A percentile compares a stretch with the other conserved stretches of the same genome.
Evolutionary conservation across 2,329 filamentous ascomycete species (phyloP).

Genomic region (Leptographium procerum): DNA sequence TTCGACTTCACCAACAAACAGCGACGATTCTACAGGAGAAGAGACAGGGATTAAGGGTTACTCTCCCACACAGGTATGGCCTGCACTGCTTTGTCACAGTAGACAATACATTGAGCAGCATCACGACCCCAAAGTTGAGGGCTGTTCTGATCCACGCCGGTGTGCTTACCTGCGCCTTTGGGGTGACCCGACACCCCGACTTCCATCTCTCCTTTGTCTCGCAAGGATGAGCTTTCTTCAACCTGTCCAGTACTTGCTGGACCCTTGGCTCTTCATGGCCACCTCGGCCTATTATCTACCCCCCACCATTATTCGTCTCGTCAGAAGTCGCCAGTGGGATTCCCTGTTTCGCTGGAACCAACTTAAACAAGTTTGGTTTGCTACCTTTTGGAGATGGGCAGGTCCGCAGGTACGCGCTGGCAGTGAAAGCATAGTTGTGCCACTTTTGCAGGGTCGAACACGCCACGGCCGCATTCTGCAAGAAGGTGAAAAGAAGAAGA

Average conservation of each 20-base stretch:
- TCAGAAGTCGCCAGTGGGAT: slow-evolving; percentile 21
- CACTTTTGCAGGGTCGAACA: slow-evolving; percentile 41
- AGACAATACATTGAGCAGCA: background rate
- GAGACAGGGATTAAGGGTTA: background rate
- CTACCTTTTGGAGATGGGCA: slow-evolving; percentile 44
- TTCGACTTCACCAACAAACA: too few species aligned
- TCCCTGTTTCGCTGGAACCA: slow-evolving; percentile 28
- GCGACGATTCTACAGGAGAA: background rate
- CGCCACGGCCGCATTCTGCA: slow-evolving; percentile 23
- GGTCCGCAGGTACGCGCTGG: slow-evolving; percentile 38
- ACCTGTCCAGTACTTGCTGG: slow-evolving; percentile 23
- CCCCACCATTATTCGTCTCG: slow-evolving; percentile 32
- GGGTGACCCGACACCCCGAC: background rate
- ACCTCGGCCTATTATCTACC: slow-evolving; percentile 39
- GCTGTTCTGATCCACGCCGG: too few species aligned
- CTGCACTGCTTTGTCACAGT: background rate
- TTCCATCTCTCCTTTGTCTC: background rate
- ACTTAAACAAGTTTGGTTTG: slow-evolving; percentile 45
- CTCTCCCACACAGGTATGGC: background rate
- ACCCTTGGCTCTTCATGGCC: slow-evolving; percentile 43
- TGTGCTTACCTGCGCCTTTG: too few species aligned
- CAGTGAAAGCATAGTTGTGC: slow-evolving; percentile 32
- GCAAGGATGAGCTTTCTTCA: slow-evolving; percentile 1
- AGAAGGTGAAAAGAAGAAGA: slow-evolving; percentile 8
- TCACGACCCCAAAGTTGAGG: background rate